These are phyloP conservation scores for Boletus rex-veris DNA, from an alignment of 768 basidiomycete genomes.

Conservation along the genomic window DNA sequence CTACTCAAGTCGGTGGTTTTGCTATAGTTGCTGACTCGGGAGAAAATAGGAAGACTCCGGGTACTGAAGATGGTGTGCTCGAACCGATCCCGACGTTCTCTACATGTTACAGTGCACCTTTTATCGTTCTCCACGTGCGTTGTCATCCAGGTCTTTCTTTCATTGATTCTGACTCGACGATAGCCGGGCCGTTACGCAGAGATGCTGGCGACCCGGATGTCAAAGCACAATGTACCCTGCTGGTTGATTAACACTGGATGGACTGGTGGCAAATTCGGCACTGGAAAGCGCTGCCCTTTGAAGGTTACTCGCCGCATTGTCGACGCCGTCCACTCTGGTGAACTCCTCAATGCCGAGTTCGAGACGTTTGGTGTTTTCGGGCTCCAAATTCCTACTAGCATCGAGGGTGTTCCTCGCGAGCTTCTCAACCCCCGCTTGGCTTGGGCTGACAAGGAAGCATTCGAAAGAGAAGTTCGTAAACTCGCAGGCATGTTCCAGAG, in stretches of 20 bases:
- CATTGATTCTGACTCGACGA: slow-evolving; percentile 1
- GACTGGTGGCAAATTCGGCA: slow-evolving; percentile 92
- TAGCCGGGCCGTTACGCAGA: slow-evolving; percentile 91
- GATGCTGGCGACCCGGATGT: slow-evolving; percentile 96
- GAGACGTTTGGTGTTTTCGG: slow-evolving; percentile 83
- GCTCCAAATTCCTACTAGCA: slow-evolving; percentile 74
- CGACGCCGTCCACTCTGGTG: slow-evolving; percentile 94
- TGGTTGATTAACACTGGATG: slow-evolving; percentile 99
- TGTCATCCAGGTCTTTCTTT: not conserved
- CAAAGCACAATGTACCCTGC: slow-evolving; percentile 83
- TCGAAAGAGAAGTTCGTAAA: slow-evolving; percentile 83
- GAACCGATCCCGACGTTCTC: slow-evolving; percentile 99
- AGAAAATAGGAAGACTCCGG: slow-evolving; percentile 81
- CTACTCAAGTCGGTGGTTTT: not conserved
- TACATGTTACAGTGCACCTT: slow-evolving; percentile 98
- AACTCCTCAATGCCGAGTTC: slow-evolving; percentile 82
- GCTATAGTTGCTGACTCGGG: slow-evolving; percentile 18
- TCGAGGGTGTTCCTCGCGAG: slow-evolving; percentile 88
- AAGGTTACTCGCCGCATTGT: slow-evolving; percentile 95
- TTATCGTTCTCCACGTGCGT: slow-evolving; percentile 91
- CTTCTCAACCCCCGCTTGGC: slow-evolving; percentile 85
- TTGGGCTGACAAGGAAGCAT: slow-evolving; percentile 88
- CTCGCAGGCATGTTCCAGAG: slow-evolving; percentile 91
- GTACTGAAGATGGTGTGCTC: slow-evolving; percentile 95
- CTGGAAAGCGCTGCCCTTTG: slow-evolving; percentile 93